Percentiles rank a stretch among this genome's conserved stretches.
These are phyloP conservation scores for Ogataea methanolica DNA, from an alignment of 805 yeast species.

Conservation along the genomic window DNA sequence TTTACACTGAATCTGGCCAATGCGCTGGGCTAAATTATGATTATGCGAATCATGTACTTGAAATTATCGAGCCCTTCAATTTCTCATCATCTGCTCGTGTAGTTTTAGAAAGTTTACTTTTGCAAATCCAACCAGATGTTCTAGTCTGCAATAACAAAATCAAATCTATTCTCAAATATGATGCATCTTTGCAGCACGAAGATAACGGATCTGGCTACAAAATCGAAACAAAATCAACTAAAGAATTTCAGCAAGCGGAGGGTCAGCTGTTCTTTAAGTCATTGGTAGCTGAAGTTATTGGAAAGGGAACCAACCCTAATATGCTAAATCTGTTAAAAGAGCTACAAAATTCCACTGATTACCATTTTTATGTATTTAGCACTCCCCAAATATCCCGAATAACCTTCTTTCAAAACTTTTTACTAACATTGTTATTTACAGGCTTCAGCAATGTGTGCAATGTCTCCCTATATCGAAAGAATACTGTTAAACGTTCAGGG, in stretches of 20 bases:
- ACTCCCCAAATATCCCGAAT: neutral
- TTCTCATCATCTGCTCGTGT: neutral
- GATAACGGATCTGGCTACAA: neutral
- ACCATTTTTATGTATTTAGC: constrained; percentile 4
- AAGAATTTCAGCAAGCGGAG: constrained; percentile 9
- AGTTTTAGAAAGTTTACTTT: neutral
- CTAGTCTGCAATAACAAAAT: constrained; percentile 8
- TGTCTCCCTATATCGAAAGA: constrained; percentile 8
- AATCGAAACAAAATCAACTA: constrained; percentile 9
- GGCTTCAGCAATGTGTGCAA: constrained; percentile 5
- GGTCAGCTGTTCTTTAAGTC: constrained; percentile 7
- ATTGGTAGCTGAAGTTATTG: constrained; percentile 1
- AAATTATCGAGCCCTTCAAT: constrained; percentile 7
- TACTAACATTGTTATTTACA: neutral
- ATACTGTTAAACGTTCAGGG: neutral
- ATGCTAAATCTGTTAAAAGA: constrained; percentile 1
- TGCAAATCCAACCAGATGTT: constrained; percentile 3
- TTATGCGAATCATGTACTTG: neutral
- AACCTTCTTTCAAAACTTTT: neutral
- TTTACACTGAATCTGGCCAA: neutral
- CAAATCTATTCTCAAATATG: constrained; percentile 1
- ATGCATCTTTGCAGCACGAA: neutral
- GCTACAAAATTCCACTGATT: constrained; percentile 1
- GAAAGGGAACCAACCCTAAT: neutral
- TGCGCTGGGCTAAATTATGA: constrained; percentile 1